phyloP scores from a whole-genome alignment of 495 filamentous ascomycete species.

The Parachaetomium inaequale region DNA sequence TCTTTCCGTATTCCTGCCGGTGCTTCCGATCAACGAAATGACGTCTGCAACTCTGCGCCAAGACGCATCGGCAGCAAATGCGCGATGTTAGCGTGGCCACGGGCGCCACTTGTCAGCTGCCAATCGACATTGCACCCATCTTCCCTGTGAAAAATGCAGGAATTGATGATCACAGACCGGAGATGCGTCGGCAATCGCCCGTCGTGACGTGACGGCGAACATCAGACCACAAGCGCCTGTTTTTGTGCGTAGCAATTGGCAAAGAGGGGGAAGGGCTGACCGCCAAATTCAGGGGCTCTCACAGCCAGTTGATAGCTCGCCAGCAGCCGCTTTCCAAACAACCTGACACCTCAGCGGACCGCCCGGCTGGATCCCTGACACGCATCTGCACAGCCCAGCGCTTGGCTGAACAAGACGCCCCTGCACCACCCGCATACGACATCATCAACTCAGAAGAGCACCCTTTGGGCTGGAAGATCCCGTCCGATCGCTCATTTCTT shows the following conservation, averaged over 20 bases:
- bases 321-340: slow-evolving; percentile 1
- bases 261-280: background rate
- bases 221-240: background rate
- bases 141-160: background rate
- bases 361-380: background rate
- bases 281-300: background rate
- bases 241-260: background rate
- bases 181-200: background rate
- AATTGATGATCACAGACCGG: background rate
- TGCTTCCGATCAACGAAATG: slow-evolving; percentile 1
- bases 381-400: slow-evolving; percentile 3
- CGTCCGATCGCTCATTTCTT: slow-evolving; percentile 7
- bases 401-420: slow-evolving; percentile 4
- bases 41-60: slow-evolving; percentile 5
- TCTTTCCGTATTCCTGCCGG: too few relatives aligned
- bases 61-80: background rate
- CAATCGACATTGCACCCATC: background rate
- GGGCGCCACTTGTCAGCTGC: background rate
- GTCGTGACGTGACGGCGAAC: background rate
- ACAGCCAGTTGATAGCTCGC: slow-evolving; percentile 1
- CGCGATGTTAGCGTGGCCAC: background rate
- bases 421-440: slow-evolving; percentile 3
- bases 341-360: background rate
- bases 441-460: background rate
- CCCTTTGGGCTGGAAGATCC: slow-evolving; percentile 4